Conservation (phyloP, 2,329 filamentous ascomycete species). For the Arthroderma sp. region DNA sequence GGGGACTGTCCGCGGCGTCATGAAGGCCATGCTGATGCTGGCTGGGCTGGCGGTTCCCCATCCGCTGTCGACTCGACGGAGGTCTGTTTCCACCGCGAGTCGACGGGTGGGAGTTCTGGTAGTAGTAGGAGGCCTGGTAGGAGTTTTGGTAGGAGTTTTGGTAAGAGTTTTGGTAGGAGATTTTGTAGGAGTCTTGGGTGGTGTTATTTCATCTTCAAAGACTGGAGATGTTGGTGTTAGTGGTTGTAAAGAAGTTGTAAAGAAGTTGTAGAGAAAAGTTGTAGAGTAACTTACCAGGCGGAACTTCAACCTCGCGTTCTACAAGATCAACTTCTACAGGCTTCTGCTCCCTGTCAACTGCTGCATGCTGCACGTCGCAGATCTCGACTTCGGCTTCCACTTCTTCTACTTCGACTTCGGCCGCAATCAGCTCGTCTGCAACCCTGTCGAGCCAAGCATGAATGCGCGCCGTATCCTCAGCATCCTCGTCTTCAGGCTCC, state of each 20-base stretch:
- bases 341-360: not conserved
- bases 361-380: not conserved
- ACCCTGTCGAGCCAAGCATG: slow-evolving; percentile 6
- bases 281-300: not conserved
- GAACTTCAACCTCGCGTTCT: not conserved
- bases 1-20: not conserved
- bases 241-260: not conserved
- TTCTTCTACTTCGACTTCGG: not conserved
- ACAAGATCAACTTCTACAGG: not conserved
- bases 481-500: slow-evolving; percentile 1
- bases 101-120: not conserved
- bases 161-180: too few species aligned
- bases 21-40: slow-evolving; percentile 1
- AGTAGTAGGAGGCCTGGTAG: not conserved
- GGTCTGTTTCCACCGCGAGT: not conserved
- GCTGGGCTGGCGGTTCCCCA: not conserved
- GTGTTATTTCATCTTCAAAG: too few species aligned
- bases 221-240: not conserved
- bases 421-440: not conserved
- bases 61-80: not conserved
- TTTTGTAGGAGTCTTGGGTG: not conserved
- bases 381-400: not conserved
- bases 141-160: not conserved
- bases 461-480: not conserved
- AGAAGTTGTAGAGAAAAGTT: not conserved